Evolutionary conservation across 495 filamentous ascomycete species (phyloP).

Genomic region (Xylaria acuta): DNA sequence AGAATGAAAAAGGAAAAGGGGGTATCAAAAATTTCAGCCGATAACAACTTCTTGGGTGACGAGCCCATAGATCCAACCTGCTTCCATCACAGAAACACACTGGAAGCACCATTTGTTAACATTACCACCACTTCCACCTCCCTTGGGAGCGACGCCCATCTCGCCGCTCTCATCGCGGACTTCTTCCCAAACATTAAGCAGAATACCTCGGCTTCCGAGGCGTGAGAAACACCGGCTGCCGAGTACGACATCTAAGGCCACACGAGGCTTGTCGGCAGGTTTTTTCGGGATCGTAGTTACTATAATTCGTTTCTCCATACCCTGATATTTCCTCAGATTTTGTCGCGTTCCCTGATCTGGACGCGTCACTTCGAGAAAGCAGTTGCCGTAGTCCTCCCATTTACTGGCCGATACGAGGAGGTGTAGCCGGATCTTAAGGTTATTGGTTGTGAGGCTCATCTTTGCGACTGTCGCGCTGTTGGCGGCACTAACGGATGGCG

Average conservation of each 20-base stretch:
- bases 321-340: constrained; percentile 56
- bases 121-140: constrained; percentile 74
- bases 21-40: constrained; percentile 40
- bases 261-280: constrained; percentile 68
- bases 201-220: constrained; percentile 82
- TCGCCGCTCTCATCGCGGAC: constrained; percentile 71
- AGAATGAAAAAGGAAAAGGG: constrained; percentile 29
- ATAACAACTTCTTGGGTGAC: constrained; percentile 53
- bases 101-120: constrained; percentile 86
- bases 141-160: constrained; percentile 67
- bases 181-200: constrained; percentile 86
- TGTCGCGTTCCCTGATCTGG: constrained; percentile 63
- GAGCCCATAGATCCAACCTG: constrained; percentile 53
- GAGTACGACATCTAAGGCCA: constrained; percentile 82
- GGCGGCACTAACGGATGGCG: constrained; percentile 59
- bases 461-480: constrained; percentile 66
- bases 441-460: constrained; percentile 72
- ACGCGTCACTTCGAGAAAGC: constrained; percentile 79
- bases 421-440: constrained; percentile 85
- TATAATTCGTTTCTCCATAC: constrained; percentile 83
- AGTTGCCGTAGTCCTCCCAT: constrained; percentile 91
- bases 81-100: constrained; percentile 52
- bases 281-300: constrained; percentile 60
- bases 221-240: constrained; percentile 84
- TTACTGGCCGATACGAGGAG: constrained; percentile 74